Evolutionary conservation across 2,329 filamentous ascomycete species (phyloP).

Genomic region (Botrytis elliptica): DNA sequence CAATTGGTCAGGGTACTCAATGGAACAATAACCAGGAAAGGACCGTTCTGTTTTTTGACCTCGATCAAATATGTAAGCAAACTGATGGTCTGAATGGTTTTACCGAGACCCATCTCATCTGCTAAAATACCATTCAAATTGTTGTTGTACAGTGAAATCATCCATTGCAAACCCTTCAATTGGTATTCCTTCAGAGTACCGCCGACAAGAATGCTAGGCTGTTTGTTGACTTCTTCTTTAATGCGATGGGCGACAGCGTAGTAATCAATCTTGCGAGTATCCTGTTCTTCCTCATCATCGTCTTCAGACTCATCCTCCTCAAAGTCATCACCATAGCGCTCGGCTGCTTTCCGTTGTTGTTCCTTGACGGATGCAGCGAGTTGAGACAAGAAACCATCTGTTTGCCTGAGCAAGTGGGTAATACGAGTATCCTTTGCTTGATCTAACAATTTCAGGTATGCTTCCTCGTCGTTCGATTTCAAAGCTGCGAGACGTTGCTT

Average conservation of each 20-base stretch:
- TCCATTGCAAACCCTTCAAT: slow-evolving; percentile 98
- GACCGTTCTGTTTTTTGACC: slow-evolving; percentile 85
- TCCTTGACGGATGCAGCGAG: slow-evolving; percentile 91
- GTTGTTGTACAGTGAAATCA: slow-evolving; percentile 99
- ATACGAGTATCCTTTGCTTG: slow-evolving; percentile 99
- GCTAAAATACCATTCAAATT: slow-evolving; percentile 98
- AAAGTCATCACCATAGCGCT: slow-evolving; percentile 66
- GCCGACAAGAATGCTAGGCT: slow-evolving; percentile 84
- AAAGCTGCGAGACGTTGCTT: slow-evolving; percentile 99
- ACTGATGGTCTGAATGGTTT: slow-evolving; percentile 98
- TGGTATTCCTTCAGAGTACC: slow-evolving; percentile 96
- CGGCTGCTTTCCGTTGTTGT: slow-evolving; percentile 81
- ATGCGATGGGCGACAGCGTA: slow-evolving; percentile 96
- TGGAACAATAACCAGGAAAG: slow-evolving; percentile 94
- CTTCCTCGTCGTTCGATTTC: slow-evolving; percentile 98
- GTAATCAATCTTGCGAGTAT: slow-evolving; percentile 89
- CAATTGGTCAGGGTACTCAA: slow-evolving; percentile 97
- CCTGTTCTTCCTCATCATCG: slow-evolving; percentile 66
- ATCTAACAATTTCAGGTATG: slow-evolving; percentile 94
- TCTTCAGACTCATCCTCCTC: slow-evolving; percentile 61
- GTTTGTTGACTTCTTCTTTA: slow-evolving; percentile 83
- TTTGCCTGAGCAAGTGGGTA: slow-evolving; percentile 93
- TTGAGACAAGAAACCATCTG: slow-evolving; percentile 94
- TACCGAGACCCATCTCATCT: slow-evolving; percentile 99
- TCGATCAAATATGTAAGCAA: slow-evolving; percentile 97